These are phyloP conservation scores for Ogataea salicorniae DNA, from an alignment of 805 yeast species.

Conservation along the genomic window DNA sequence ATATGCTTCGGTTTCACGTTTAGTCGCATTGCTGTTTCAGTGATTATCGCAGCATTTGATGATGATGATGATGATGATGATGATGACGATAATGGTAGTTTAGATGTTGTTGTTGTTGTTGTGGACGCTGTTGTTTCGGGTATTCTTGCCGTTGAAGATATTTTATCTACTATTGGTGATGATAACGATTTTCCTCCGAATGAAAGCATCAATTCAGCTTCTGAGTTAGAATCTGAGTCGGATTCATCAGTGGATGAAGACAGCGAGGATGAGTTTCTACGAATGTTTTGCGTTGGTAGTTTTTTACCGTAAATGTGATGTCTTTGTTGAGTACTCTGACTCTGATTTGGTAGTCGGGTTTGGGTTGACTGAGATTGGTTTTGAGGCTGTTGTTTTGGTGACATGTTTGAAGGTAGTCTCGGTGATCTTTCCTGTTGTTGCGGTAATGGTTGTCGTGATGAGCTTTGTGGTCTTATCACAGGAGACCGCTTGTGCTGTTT, in stretches of 20 bases:
- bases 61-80: too few relatives aligned
- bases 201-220: slow-evolving; percentile 17
- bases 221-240: slow-evolving; percentile 4
- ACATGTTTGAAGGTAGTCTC: not conserved
- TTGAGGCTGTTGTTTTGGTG: not conserved
- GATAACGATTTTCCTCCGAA: slow-evolving; percentile 10
- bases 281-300: not conserved
- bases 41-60: too few relatives aligned
- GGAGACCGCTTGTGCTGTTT: not conserved
- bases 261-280: not conserved
- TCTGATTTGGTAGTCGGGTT: too few relatives aligned
- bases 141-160: too few relatives aligned
- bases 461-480: not conserved
- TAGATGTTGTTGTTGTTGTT: too few relatives aligned
- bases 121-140: too few relatives aligned
- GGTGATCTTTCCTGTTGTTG: not conserved
- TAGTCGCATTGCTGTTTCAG: too few relatives aligned
- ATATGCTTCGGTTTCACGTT: too few relatives aligned
- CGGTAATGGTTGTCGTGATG: not conserved
- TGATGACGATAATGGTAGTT: too few relatives aligned
- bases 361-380: too few relatives aligned
- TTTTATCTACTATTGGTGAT: not conserved
- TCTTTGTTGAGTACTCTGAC: slow-evolving; percentile 1
- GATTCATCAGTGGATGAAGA: not conserved
- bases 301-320: slow-evolving; percentile 18